phyloP scores from a whole-genome alignment of 2,329 filamentous ascomycete species.

The Aureobasidium namibiae region DNA sequence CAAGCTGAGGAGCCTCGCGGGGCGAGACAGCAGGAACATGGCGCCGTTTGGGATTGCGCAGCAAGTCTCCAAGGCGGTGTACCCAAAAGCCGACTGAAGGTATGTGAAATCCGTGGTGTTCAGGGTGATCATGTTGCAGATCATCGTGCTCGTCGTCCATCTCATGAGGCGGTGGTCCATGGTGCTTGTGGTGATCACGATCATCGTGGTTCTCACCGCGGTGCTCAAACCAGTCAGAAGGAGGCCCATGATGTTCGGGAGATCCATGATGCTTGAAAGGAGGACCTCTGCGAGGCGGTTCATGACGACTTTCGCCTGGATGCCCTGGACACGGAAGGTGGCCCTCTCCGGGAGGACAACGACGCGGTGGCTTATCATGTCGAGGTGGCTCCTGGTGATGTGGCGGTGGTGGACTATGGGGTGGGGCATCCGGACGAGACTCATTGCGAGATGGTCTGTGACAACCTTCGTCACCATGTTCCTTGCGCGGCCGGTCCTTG shows the following conservation, averaged over 20 bases:
- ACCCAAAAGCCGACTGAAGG: background rate
- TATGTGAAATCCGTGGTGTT: background rate
- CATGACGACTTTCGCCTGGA: background rate
- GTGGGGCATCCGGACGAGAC: background rate
- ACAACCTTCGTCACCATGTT: background rate
- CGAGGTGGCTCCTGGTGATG: background rate
- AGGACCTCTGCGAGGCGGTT: background rate
- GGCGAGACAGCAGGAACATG: background rate
- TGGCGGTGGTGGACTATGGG: background rate
- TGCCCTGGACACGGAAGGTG: background rate
- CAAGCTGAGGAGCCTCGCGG: background rate
- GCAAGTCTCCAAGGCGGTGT: background rate
- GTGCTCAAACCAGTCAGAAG: background rate
- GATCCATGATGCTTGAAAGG: background rate
- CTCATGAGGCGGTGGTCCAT: background rate
- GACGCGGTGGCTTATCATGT: background rate
- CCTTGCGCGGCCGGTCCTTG: background rate
- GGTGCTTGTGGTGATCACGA: background rate
- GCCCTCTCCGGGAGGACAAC: background rate
- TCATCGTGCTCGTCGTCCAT: background rate
- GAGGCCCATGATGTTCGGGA: background rate
- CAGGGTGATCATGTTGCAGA: background rate
- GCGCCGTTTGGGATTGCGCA: background rate
- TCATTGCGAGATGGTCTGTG: background rate
- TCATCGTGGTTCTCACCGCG: background rate